Base-by-base conservation (phyloP, 306 rosid species). In the Vicia sativa region DNA sequence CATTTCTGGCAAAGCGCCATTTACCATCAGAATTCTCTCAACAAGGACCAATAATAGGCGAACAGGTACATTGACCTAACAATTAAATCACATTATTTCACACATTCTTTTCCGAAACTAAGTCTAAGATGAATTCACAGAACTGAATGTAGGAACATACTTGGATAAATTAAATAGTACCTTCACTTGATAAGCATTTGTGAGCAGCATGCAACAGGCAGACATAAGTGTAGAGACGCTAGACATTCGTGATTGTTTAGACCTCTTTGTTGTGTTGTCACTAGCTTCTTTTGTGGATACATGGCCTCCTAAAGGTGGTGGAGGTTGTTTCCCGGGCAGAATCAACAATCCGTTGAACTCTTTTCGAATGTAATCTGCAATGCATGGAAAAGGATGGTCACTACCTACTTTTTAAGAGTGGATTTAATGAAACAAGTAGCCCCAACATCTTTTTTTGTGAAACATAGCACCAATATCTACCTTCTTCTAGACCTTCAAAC, bases 401-500 rank as follows among this genome's bases (percentile, higher is more conserved):
- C 34, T 26, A 6, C 65, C 56, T 35, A 65, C 49, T 62, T 66
- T 67, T 72, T 19, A 13, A 48, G 19, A 72, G 34, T 18, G 63
- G 60, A 43, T 63, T 58, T 60, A 52, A 14, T 35, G 59, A 42
- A 71, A 41, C 16, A 70, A 45, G 63, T 35, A 57, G 44, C 12
- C 38, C 68, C 48, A 59, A 63, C 29, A 60, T 34, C n/a, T 82
- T 28, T 5, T 34, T 63, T 58, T 60, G 13, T 41, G 59, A 42
- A 71, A 45, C 16, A 70, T 34, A 34, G 41, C 11, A 34, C 66
- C 43, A 63, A 61, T 18, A 60, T 28, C n/a, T 82, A 95, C 97
- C 97, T 82, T 83, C 97, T 78, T 85, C 96, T 68, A 90, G 73
- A 73, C 96, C 96, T 76, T 85, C 92, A 82, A 95, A 87, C 67